phyloP scores from a whole-genome alignment of 345 rosid species.

The Brassica juncea region DNA sequence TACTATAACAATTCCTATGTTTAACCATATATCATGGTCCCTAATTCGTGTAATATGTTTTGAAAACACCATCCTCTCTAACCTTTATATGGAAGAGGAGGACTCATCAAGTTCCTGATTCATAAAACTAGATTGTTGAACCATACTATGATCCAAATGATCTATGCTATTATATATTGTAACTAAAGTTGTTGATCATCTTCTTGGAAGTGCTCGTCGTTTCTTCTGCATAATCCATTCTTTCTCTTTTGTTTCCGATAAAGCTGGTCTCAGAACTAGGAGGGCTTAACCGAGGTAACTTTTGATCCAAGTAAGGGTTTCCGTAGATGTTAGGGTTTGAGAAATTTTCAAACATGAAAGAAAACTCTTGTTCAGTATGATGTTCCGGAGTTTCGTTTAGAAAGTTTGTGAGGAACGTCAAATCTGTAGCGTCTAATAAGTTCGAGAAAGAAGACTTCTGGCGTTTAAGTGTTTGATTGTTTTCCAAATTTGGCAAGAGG shows the following conservation, averaged over 20 bases:
- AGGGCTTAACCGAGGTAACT: slow-evolving; percentile 55
- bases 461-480: slow-evolving; percentile 46
- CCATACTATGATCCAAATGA: slow-evolving; percentile 43
- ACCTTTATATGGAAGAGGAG: slow-evolving; percentile 62
- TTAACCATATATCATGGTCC: slow-evolving; percentile 15
- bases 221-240: slow-evolving; percentile 45
- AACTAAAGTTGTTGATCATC: slow-evolving; percentile 47
- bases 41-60: slow-evolving; percentile 26
- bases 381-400: slow-evolving; percentile 53
- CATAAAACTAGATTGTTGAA: slow-evolving; percentile 34
- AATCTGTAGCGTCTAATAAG: slow-evolving; percentile 76
- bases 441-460: slow-evolving; percentile 77
- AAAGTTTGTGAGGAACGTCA: slow-evolving; percentile 55
- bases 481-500: slow-evolving; percentile 38
- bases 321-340: slow-evolving; percentile 27
- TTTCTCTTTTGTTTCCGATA: slow-evolving; percentile 58
- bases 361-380: slow-evolving; percentile 42
- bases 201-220: slow-evolving; percentile 50
- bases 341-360: slow-evolving; percentile 27
- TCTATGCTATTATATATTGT: slow-evolving; percentile 40
- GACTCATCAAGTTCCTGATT: slow-evolving; percentile 56
- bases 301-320: slow-evolving; percentile 48
- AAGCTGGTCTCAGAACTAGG: slow-evolving; percentile 39
- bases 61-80: slow-evolving; percentile 14
- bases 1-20: slow-evolving; percentile 19